phyloP scores from a whole-genome alignment of 139 green algal species.

The Parachlorella kessleri region DNA sequence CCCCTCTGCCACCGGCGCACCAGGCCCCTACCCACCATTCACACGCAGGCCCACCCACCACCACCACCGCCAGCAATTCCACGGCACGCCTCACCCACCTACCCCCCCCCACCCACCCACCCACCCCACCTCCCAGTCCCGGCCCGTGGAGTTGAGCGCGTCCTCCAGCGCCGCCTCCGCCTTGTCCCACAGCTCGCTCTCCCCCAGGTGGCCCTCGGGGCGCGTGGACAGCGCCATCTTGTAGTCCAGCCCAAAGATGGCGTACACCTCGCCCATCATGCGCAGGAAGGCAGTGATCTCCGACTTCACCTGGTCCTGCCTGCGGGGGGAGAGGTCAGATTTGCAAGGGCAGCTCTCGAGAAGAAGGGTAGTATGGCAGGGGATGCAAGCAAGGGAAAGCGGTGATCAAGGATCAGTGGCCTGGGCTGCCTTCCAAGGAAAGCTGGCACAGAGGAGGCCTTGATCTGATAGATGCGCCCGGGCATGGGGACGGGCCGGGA shows the following conservation, averaged over 20 bases:
- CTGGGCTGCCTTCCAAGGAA: too few species aligned
- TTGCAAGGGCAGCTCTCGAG: too few species aligned
- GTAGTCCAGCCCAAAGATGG: slow-evolving; percentile 93
- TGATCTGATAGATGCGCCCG: too few species aligned
- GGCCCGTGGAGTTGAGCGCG: slow-evolving; percentile 82
- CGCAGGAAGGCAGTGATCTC: slow-evolving; percentile 87
- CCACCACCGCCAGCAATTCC: background rate
- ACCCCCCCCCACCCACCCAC: background rate
- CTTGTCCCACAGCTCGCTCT: slow-evolving; percentile 91
- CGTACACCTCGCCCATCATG: slow-evolving; percentile 94
- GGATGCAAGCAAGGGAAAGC: too few species aligned
- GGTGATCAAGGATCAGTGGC: too few species aligned
- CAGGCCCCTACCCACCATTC: background rate
- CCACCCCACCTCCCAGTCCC: slow-evolving; percentile 54
- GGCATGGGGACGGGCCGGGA: too few species aligned
- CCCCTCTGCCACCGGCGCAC: too few species aligned
- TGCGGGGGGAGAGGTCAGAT: slow-evolving; percentile 5
- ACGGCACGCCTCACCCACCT: background rate
- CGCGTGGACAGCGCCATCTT: slow-evolving; percentile 94
- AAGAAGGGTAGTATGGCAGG: too few species aligned
- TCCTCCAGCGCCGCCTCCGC: slow-evolving; percentile 86
- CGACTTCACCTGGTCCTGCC: slow-evolving; percentile 78
- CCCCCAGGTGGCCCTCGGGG: slow-evolving; percentile 87
- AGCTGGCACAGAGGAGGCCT: too few species aligned
- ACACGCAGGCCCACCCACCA: background rate